Evolutionary conservation across 352 stramenopile species (phyloP), one percentile per base, ranked within the genome.

Genomic region (Globisporangium spinosum): DNA sequence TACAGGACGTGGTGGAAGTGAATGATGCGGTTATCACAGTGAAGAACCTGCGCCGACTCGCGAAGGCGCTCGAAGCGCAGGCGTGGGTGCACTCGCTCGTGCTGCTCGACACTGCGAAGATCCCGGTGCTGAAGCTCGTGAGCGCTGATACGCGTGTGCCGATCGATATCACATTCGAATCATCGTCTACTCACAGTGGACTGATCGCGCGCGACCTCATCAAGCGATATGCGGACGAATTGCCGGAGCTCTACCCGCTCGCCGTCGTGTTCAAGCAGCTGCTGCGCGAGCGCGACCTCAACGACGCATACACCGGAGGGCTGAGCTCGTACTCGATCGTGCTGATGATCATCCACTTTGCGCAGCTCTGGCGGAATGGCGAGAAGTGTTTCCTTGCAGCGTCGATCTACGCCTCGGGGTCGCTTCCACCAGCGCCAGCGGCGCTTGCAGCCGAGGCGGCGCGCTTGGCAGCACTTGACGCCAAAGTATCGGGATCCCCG

Each of bases 251-350:
- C 6, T 95, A 96, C 47, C 92, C 92, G 1, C 67, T 98, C 12
- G 87, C 88, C 0, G 87, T 98, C 62, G 82, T 97, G 2, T 89
- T 98, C 61, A 98, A 98, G 77, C 88, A 97, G 60, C 71, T 98
- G 20, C 76, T 98, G 49, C 86, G 89, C 10, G 89, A 94, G 68
- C 87, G 91, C 17, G 88, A 93, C 45, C 74, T 98, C 12, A 97
- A 98, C 68, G 90, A 98, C 69, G 88, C 89, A 9, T 98, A 97
- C 71, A 97, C 89, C 0, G 92, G 92, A 45, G 92, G 92, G 2
- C 75, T 98, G 3, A 97, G 89, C 64, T 97, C 88, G 59, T 98
- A 98, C 72, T 96, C 90, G 27, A 76, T 97, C n/a, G 89, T 97
- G 62, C 77, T 98, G 8, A 98, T 98, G 92, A 85, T 97, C 63